Percentiles rank a stretch among this genome's conserved stretches.
phyloP scores from a whole-genome alignment of 129 eudicot genomes.

The Rutidosis leptorrhynchoides region DNA sequence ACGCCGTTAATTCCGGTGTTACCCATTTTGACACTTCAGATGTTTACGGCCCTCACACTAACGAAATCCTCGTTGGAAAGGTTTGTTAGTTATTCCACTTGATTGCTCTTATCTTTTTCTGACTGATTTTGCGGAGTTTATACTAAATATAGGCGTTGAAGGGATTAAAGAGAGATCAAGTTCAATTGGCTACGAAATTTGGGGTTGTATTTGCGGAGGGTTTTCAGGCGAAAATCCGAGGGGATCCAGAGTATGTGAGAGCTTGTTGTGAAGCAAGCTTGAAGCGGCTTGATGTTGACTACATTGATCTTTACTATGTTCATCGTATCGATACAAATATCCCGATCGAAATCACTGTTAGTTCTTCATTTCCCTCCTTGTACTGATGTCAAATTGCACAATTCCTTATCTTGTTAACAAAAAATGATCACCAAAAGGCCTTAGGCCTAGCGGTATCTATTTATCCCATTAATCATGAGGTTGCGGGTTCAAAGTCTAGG shows the following conservation, averaged over 20 bases:
- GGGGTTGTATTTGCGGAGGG: slow-evolving; percentile 34
- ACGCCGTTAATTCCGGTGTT: slow-evolving; percentile 51
- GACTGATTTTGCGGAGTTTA: slow-evolving; percentile 2
- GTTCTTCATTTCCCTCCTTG: slow-evolving; percentile 1
- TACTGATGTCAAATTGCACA: neutral
- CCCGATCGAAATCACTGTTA: slow-evolving; percentile 55
- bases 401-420: no score
- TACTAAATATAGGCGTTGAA: slow-evolving; percentile 51
- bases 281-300: slow-evolving; percentile 59
- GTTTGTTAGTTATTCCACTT: slow-evolving; percentile 4
- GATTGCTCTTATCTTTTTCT: neutral
- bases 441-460: no score
- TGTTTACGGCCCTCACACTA: slow-evolving; percentile 49
- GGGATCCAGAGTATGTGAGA: slow-evolving; percentile 54
- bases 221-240: slow-evolving; percentile 21
- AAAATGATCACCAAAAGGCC: no score
- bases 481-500: no score
- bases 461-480: no score
- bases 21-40: slow-evolving; percentile 54
- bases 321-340: slow-evolving; percentile 49
- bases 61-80: slow-evolving; percentile 49
- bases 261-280: slow-evolving; percentile 58
- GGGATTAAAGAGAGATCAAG: slow-evolving; percentile 50
- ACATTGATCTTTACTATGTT: slow-evolving; percentile 54
- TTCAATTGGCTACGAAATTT: slow-evolving; percentile 66